Conservation (phyloP, 192 early-diverging fungal genomes). For the Linnemannia zychae region DNA sequence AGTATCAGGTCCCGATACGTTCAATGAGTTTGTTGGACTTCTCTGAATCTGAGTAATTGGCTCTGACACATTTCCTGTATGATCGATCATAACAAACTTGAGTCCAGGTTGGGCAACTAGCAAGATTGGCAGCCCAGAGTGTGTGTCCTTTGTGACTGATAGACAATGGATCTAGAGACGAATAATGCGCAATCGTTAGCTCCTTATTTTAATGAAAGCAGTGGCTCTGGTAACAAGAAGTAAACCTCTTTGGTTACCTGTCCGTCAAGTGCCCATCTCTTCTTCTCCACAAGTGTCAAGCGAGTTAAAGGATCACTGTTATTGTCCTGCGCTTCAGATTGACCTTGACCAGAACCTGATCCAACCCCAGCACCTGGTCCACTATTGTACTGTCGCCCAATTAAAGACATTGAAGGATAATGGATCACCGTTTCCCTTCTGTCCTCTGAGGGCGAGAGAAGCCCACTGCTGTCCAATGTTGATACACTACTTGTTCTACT, state of each 20-base stretch:
- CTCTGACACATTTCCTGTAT: constrained; percentile 40
- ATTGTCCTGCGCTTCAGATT: constrained; percentile 6
- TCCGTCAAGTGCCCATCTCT: constrained; percentile 67
- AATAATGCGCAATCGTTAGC: neutral
- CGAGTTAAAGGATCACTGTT: constrained; percentile 3
- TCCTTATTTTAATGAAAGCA: neutral
- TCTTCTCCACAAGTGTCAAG: constrained; percentile 56
- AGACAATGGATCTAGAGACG: constrained; percentile 63
- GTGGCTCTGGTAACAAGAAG: neutral
- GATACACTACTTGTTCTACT: constrained; percentile 49
- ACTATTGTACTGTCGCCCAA: constrained; percentile 17
- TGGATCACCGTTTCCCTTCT: constrained; percentile 38
- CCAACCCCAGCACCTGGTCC: neutral
- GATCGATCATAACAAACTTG: constrained; percentile 52
- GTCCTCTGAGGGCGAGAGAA: constrained; percentile 45
- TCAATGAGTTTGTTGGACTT: neutral
- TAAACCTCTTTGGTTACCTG: constrained; percentile 53
- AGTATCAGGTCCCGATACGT: constrained; percentile 26
- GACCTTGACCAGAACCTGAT: neutral
- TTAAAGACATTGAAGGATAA: constrained; percentile 29
- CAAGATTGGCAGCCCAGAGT: constrained; percentile 58
- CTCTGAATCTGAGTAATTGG: constrained; percentile 42
- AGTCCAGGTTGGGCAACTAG: constrained; percentile 68
- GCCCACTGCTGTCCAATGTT: constrained; percentile 46
- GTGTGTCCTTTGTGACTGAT: constrained; percentile 56